phyloP scores from a whole-genome alignment of 345 rosid species.

The Boechera stricta region DNA sequence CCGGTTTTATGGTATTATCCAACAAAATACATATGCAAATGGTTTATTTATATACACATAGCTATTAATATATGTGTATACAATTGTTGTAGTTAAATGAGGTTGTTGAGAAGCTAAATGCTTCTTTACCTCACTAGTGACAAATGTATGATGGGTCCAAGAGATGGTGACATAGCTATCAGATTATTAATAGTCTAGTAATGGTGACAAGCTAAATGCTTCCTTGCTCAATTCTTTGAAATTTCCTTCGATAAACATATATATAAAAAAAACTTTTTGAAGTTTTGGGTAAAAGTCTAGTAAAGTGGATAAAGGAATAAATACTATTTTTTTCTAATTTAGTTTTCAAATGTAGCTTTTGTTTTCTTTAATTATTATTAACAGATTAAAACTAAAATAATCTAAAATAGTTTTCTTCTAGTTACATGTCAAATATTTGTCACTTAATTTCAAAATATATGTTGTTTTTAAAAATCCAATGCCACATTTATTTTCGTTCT shows the following conservation, averaged over 20 bases:
- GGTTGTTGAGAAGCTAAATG: constrained; percentile 1
- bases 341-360: no score
- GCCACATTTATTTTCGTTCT: no score
- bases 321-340: no score
- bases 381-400: no score
- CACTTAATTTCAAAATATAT: no score
- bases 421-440: no score
- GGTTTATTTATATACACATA: background rate
- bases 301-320: background rate
- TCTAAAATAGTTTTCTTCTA: no score
- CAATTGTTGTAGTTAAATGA: background rate
- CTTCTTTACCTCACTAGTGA: background rate
- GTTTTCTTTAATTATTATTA: no score
- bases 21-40: background rate
- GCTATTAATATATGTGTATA: background rate
- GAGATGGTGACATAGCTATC: background rate
- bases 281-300: background rate
- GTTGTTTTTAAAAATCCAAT: no score
- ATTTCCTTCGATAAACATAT: background rate
- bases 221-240: background rate
- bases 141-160: background rate
- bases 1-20: background rate
- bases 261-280: no score
- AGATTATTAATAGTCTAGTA: no score
- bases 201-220: no score